Base-by-base conservation (phyloP, 2,329 filamentous ascomycete species). In the Pseudopithomyces chartarum region DNA sequence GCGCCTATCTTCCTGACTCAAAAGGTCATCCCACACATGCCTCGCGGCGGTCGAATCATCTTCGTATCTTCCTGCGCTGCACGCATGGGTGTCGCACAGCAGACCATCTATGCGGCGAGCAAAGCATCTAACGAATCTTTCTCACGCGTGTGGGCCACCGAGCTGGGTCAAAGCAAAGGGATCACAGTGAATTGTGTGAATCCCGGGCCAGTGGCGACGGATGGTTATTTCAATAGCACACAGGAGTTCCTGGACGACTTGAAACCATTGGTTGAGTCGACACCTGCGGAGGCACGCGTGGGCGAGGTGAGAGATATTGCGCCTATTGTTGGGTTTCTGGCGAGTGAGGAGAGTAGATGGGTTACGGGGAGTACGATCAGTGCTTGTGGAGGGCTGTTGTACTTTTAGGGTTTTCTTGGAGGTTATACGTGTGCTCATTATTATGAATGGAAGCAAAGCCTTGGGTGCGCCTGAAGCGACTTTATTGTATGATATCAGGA, bases 101-200 rank as follows among this genome's bases (percentile, higher is more conserved):
- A 81, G 1, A 76, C 78, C 2, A 64, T 58, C 2, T 58, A 58
- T 15, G 53, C 43, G 11, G 56, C 56, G 4, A 46, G 32, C 5
- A 58, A 58, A 45, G 56, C 56, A 6, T 53, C 56, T 6, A 51
- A 55, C 29, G 56, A 58, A 65, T 82, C 78, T 0, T 67, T 86
- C 36, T 86, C 84, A 8, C 74, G 84, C 0, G 79, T 75, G 22
- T 85, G 82, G 82, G 84, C 85, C 0, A 75, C 76, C 0, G 85
- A 87, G 70, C 69, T 87, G n/a, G 84, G 84, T 0, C 63, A 55
- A 62, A 61, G 71, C 1, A 70, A 80, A 51, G 83, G 84, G 0
- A 82, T 82, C 50, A 87, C 84, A 0, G 84, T 85, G 15, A 87
- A 87, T 59, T 75, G 78, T 1, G 80, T 87, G 2, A 81, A 80